Base-by-base conservation (phyloP, 164 flowering plant species). In the Chloranthus sessilifolius region DNA sequence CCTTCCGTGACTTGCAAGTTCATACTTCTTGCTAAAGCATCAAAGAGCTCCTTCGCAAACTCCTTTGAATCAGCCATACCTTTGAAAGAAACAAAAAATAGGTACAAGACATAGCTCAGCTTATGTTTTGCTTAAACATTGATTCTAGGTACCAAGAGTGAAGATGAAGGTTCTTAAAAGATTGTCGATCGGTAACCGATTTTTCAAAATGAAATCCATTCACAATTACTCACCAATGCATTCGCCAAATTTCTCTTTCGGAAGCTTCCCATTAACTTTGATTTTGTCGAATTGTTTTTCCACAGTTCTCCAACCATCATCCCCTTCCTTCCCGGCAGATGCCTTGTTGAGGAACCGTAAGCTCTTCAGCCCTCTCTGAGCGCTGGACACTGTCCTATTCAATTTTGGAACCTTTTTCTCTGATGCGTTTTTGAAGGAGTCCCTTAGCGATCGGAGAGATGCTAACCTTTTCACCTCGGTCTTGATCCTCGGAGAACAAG, bases 31-130 rank as follows among this genome's bases (percentile, higher is more conserved):
- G 85, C 85, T 56, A 92, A 61, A 5, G 96, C 71, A 24, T 86
- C 76, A 46, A 73, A 83, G 31, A 88, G 50, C 62, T 84, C 87
- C 19, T 51, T 74, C 0, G 99, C 89, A 50, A 92, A 88, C 46
- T 85, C 95, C 62, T 70, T 79, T 0, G 91, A 76, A 15, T 85
- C 88, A 31, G 80, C 87, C 94, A 92, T 80, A 31, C 98, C 98
- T 92, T 31, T 17, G 12, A n/a, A 14, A 45, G 47, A 46, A 16
- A 48, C n/a, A 5, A 4, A 11, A 5, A 3, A 44, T 23, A 16
- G 7, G 14, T 14, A 11, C n/a, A 16, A 16, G 14, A n/a, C 14
- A 5, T 24, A 23, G n/a, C 7, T n/a, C n/a, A n/a, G n/a, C n/a
- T n/a, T n/a, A n/a, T n/a, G n/a, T n/a, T n/a, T n/a, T n/a, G n/a